Conservation (phyloP, 2,329 filamentous ascomycete species). For the Stemphylium beticola region DNA sequence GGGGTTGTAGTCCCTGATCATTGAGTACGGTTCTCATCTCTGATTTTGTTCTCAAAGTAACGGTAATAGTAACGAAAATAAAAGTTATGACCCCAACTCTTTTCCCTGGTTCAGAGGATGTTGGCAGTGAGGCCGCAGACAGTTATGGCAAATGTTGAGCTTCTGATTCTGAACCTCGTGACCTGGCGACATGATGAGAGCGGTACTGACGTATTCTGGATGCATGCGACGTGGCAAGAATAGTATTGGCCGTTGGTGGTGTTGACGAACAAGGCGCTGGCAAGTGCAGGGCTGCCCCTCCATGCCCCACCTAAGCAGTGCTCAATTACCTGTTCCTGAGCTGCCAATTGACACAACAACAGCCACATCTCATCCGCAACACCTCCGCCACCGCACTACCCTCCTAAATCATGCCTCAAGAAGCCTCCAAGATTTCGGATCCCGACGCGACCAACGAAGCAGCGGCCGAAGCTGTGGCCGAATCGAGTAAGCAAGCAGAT, state of each 20-base stretch:
- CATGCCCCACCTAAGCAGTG: constrained; percentile 16
- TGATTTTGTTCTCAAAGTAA: too few species aligned
- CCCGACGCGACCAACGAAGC: constrained; percentile 58
- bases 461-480: constrained; percentile 50
- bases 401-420: constrained; percentile 39
- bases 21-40: too few species aligned
- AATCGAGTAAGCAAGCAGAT: constrained; percentile 39
- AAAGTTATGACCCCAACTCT: too few species aligned
- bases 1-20: too few species aligned
- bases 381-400: constrained; percentile 24
- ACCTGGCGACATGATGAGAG: background rate
- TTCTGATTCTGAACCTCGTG: too few species aligned
- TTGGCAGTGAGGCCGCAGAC: too few species aligned
- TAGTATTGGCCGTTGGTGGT: background rate
- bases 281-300: constrained; percentile 4
- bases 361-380: constrained; percentile 26
- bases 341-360: constrained; percentile 7
- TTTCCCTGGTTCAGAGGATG: too few species aligned
- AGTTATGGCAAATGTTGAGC: too few species aligned
- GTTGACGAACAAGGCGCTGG: constrained; percentile 4
- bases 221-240: background rate
- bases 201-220: background rate
- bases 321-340: constrained; percentile 19
- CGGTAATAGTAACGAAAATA: too few species aligned
- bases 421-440: constrained; percentile 69